Evolutionary conservation across 192 early-diverging fungal genomes (phyloP).

Genomic region (Coemansia umbellata): DNA sequence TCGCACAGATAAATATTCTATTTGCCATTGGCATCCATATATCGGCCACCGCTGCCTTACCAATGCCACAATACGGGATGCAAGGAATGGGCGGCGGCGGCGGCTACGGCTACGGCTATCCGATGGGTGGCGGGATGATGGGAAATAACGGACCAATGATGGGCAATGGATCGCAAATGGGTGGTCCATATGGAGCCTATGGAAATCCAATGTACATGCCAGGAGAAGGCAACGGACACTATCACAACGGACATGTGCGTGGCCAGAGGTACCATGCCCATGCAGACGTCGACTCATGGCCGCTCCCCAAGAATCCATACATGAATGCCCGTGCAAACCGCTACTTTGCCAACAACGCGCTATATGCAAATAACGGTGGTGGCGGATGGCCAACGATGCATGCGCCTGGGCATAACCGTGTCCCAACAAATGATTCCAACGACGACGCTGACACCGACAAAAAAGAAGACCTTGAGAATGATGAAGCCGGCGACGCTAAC

Average conservation of each 20-base stretch:
- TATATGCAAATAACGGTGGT: slow-evolving; percentile 9
- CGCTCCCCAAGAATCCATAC: slow-evolving; percentile 38
- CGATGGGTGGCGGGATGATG: slow-evolving; percentile 24
- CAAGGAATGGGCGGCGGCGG: slow-evolving; percentile 35
- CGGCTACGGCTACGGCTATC: slow-evolving; percentile 19
- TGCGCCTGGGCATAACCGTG: slow-evolving; percentile 24
- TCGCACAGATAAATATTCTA: neutral
- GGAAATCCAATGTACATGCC: slow-evolving; percentile 25
- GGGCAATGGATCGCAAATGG: slow-evolving; percentile 3
- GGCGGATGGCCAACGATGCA: slow-evolving; percentile 10
- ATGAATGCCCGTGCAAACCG: slow-evolving; percentile 22
- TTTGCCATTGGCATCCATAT: slow-evolving; percentile 3
- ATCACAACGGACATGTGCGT: slow-evolving; percentile 20
- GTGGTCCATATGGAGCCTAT: slow-evolving; percentile 21
- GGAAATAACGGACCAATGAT: slow-evolving; percentile 14
- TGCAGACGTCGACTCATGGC: slow-evolving; percentile 34
- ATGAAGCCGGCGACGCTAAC: neutral
- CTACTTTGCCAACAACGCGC: slow-evolving; percentile 5
- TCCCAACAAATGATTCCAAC: slow-evolving; percentile 14
- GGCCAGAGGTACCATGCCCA: slow-evolving; percentile 39
- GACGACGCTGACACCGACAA: slow-evolving; percentile 9
- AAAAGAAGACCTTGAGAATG: slow-evolving; percentile 14
- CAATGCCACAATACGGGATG: slow-evolving; percentile 27
- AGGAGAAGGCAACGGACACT: slow-evolving; percentile 1
- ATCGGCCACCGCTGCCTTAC: slow-evolving; percentile 8